phyloP scores from a whole-genome alignment of 116 monocot species.

The Cymodocea nodosa region DNA sequence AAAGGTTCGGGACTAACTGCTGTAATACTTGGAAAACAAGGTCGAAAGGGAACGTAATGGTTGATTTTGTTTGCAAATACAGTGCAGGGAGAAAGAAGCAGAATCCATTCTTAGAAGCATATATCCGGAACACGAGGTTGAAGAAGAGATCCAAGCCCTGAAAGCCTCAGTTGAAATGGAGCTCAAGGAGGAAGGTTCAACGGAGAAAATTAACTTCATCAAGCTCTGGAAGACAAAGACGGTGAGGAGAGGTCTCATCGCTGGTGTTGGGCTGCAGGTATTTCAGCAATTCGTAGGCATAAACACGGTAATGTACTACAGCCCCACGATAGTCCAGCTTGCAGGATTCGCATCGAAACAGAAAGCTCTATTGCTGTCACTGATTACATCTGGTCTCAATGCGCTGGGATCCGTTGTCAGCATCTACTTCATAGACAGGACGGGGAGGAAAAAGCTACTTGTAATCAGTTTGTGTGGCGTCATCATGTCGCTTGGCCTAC shows the following conservation, averaged over 20 bases:
- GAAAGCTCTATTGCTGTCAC: slow-evolving; percentile 53
- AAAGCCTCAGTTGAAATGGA: slow-evolving; percentile 57
- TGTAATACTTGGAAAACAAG: no score
- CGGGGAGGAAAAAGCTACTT: slow-evolving; percentile 59
- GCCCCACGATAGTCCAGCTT: slow-evolving; percentile 64
- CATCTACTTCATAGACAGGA: slow-evolving; percentile 64
- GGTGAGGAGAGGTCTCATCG: slow-evolving; percentile 62
- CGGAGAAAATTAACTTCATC: slow-evolving; percentile 38
- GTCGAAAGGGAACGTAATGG: no score
- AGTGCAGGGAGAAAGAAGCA: slow-evolving; percentile 61
- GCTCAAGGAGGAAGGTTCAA: slow-evolving; percentile 31
- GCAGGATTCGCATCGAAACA: slow-evolving; percentile 73
- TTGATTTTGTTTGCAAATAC: not conserved
- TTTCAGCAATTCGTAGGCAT: slow-evolving; percentile 84
- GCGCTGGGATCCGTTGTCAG: slow-evolving; percentile 64
- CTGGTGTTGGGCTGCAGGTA: slow-evolving; percentile 63
- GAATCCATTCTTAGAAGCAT: slow-evolving; percentile 44
- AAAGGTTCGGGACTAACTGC: slow-evolving; percentile 23
- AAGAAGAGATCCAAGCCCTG: slow-evolving; percentile 52
- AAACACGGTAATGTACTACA: slow-evolving; percentile 88
- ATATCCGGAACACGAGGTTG: slow-evolving; percentile 50
- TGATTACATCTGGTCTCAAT: slow-evolving; percentile 69
- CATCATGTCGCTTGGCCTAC: slow-evolving; percentile 40
- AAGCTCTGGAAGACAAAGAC: slow-evolving; percentile 37
- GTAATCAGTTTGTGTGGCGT: slow-evolving; percentile 50